Evolutionary conservation across 495 filamentous ascomycete genomes (phyloP).

Genomic region (Extremus antarcticus): DNA sequence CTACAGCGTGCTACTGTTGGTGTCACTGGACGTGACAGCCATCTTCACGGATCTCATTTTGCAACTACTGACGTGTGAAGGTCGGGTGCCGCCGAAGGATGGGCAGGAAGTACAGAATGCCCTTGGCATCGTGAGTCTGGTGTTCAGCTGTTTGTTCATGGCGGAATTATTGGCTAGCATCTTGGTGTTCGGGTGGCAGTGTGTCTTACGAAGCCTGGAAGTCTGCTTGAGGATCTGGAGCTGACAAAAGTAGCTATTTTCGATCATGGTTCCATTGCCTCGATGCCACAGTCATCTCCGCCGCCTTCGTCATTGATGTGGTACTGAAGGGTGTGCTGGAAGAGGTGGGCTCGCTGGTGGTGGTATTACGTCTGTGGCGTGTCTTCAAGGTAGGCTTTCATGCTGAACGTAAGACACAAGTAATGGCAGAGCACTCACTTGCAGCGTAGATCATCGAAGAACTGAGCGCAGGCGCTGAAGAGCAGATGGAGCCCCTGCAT

Average conservation of each 20-base stretch:
- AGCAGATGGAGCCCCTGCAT: constrained; percentile 16
- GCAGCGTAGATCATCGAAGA: constrained; percentile 31
- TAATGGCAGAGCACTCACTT: too few relatives aligned
- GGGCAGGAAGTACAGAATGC: constrained; percentile 32
- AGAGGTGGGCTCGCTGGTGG: constrained; percentile 51
- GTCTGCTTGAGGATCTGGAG: neutral
- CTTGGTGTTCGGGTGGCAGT: constrained; percentile 11
- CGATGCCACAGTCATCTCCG: constrained; percentile 51
- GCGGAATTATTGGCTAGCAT: constrained; percentile 6
- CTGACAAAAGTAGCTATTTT: constrained; percentile 42
- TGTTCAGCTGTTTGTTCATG: constrained; percentile 51
- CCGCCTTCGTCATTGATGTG: constrained; percentile 49
- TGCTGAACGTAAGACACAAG: neutral
- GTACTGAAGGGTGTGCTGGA: constrained; percentile 44
- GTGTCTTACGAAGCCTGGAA: neutral
- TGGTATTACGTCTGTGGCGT: constrained; percentile 55
- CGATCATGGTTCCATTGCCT: constrained; percentile 50
- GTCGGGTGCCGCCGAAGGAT: constrained; percentile 27
- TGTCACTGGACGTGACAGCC: constrained; percentile 45
- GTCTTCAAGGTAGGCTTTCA: constrained; percentile 50
- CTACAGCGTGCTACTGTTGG: constrained; percentile 44
- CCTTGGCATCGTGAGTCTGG: constrained; percentile 36
- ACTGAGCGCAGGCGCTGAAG: constrained; percentile 17
- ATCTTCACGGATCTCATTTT: constrained; percentile 56
- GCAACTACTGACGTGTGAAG: constrained; percentile 48